phyloP scores from a whole-genome alignment of 2,329 filamentous ascomycete genomes.

The Xylariaceae sp. region DNA sequence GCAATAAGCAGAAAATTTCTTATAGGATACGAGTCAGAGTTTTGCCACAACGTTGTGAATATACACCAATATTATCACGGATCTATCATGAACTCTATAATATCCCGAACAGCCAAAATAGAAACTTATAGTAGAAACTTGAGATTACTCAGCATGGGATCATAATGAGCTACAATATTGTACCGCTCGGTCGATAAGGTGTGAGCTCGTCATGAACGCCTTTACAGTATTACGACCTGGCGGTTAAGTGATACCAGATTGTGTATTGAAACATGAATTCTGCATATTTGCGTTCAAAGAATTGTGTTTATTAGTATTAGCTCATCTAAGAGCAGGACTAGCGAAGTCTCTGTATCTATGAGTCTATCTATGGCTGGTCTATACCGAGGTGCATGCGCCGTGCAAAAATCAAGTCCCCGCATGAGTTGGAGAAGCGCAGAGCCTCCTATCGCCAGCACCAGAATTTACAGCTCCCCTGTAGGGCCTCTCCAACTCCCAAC shows the following conservation, averaged over 20 bases:
- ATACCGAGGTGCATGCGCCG: not conserved
- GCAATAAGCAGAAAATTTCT: too few species aligned
- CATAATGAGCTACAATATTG: too few species aligned
- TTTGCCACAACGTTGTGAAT: too few species aligned
- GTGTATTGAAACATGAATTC: not conserved
- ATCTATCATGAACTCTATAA: too few species aligned
- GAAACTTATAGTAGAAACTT: too few species aligned
- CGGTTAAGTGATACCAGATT: not conserved
- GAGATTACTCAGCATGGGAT: too few species aligned
- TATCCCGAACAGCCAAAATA: too few species aligned
- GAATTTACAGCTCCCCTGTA: conserved; percentile 7
- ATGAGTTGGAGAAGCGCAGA: conserved; percentile 28
- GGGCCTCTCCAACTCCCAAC: conserved; percentile 13
- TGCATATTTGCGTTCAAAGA: too few species aligned
- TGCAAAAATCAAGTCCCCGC: conserved; percentile 18
- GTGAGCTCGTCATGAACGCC: too few species aligned
- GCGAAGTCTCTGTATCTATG: conserved; percentile 16
- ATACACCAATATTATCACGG: too few species aligned
- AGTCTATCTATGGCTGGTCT: conserved; percentile 9
- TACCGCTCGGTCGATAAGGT: too few species aligned
- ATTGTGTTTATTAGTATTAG: conserved; percentile 21
- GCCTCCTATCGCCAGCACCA: conserved; percentile 17
- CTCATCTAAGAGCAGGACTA: conserved; percentile 14
- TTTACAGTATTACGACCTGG: not conserved
- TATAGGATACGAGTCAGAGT: too few species aligned